Evolutionary conservation across 495 filamentous ascomycete genomes (phyloP), one percentile per base, ranked within the genome.

Genomic region (Podospora appendiculata): DNA sequence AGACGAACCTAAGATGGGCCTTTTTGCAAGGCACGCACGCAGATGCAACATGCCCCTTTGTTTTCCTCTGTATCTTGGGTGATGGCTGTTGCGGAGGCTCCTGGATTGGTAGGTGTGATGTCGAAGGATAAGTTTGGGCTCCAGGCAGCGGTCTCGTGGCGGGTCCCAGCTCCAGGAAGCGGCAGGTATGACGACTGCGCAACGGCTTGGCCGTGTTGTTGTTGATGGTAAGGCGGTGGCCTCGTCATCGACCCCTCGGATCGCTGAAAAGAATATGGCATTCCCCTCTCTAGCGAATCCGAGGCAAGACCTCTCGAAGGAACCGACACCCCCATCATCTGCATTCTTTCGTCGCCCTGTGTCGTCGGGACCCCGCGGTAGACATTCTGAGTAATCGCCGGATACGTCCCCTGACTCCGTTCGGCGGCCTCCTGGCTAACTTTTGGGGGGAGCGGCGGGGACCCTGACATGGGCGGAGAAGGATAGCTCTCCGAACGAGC

Each of bases 21-120:
- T 85, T 90, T 67, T 96, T 96, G 74, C 93, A 98, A 62, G 96
- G 94, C 51, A 96, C 87, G 66, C 93, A 98, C 14, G 93, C 93
- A 35, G 91, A 96, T 36, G 92, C 89, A 45, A 98, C 93, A 73
- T 98, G 93, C 11, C 89, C 89, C 63, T 97, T 98, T 8, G 90
- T 85, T 59, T 91, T 88, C 57, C 90, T 80, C 13, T 89, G 88
- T 7, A 84, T 73, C 56, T 85, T 88, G n/a, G 76, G 72, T 41
- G 76, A 75, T 6, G 65, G 59, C 39, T 67, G 71, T 3, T 70
- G 61, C 17, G 63, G 63, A 25, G 66, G 55, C 17, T 76, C 72
- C 2, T 63, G 58, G 10, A 54, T 53, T 48, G 60, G 58, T 3
- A 64, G 66, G 45, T 67, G 69, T 16, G 59, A 48, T 16, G 66